These are phyloP conservation scores for Sutorius australiensis DNA, from an alignment of 768 basidiomycete genomes.

Conservation along the genomic window DNA sequence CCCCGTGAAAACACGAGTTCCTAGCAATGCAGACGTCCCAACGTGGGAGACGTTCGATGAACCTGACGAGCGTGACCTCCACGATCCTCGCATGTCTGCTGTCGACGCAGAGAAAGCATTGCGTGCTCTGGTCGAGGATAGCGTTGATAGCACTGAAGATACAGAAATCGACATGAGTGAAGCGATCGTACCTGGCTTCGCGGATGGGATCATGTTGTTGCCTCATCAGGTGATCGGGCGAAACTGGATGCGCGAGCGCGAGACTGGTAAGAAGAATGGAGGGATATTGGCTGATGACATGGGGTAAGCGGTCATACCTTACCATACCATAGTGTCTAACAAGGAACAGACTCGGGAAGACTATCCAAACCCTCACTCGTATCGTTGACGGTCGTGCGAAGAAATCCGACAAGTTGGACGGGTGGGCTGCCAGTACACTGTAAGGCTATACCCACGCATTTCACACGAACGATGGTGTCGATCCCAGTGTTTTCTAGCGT, in stretches of 20 bases:
- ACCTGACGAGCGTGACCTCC: slow-evolving; percentile 21
- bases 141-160: slow-evolving; percentile 50
- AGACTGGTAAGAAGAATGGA: slow-evolving; percentile 71
- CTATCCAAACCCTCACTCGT: slow-evolving; percentile 83
- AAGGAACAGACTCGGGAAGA: slow-evolving; percentile 67
- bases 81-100: slow-evolving; percentile 36
- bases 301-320: slow-evolving; percentile 48
- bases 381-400: slow-evolving; percentile 80
- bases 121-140: slow-evolving; percentile 69
- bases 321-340: slow-evolving; percentile 4
- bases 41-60: slow-evolving; percentile 32
- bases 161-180: slow-evolving; percentile 55
- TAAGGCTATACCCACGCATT: slow-evolving; percentile 32
- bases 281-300: slow-evolving; percentile 93
- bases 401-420: slow-evolving; percentile 65
- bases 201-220: slow-evolving; percentile 62
- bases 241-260: slow-evolving; percentile 83
- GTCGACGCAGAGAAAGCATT: slow-evolving; percentile 75
- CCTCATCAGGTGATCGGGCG: slow-evolving; percentile 88
- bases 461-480: not conserved
- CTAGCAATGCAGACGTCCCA: slow-evolving; percentile 9
- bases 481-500: slow-evolving; percentile 49
- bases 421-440: slow-evolving; percentile 72
- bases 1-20: slow-evolving; percentile 17
- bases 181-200: slow-evolving; percentile 74